These are phyloP conservation scores for Tieghemiomyces parasiticus DNA, from an alignment of 192 early-diverging fungal genomes.

Conservation along the genomic window DNA sequence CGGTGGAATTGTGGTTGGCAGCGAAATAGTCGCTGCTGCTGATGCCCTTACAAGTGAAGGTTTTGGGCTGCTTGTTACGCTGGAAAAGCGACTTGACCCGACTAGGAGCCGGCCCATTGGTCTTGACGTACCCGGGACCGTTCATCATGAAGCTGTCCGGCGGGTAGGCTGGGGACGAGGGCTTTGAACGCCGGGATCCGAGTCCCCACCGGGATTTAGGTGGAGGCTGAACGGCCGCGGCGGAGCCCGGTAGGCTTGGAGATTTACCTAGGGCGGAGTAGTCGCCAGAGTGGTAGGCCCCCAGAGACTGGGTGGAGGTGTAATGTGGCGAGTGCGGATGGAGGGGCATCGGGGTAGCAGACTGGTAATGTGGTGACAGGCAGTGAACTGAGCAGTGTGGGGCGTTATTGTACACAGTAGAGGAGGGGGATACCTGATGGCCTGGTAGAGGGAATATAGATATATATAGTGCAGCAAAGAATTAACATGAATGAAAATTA, in stretches of 20 bases:
- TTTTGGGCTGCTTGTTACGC: slow-evolving; percentile 7
- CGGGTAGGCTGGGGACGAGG: not conserved
- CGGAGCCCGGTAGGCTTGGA: not conserved
- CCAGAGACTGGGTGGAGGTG: slow-evolving; percentile 5
- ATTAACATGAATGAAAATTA: too few relatives aligned
- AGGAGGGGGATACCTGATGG: too few relatives aligned
- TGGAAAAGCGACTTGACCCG: not conserved
- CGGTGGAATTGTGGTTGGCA: not conserved
- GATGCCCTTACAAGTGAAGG: slow-evolving; percentile 5
- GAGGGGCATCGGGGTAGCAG: too few relatives aligned
- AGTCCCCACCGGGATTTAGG: not conserved
- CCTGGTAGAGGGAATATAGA: too few relatives aligned
- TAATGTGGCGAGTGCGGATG: not conserved
- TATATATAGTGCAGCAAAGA: too few relatives aligned
- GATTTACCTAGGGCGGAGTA: not conserved
- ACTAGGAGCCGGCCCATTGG: not conserved
- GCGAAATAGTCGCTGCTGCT: slow-evolving; percentile 9
- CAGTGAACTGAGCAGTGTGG: too few relatives aligned
- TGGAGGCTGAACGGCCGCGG: not conserved
- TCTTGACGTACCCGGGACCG: not conserved
- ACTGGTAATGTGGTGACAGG: too few relatives aligned
- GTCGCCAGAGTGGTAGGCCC: not conserved
- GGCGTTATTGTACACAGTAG: too few relatives aligned
- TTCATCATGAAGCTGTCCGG: not conserved
- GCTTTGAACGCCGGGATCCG: not conserved